Evolutionary conservation across 257 asterid genomes (phyloP).

Genomic region (Gentiana straminea): DNA sequence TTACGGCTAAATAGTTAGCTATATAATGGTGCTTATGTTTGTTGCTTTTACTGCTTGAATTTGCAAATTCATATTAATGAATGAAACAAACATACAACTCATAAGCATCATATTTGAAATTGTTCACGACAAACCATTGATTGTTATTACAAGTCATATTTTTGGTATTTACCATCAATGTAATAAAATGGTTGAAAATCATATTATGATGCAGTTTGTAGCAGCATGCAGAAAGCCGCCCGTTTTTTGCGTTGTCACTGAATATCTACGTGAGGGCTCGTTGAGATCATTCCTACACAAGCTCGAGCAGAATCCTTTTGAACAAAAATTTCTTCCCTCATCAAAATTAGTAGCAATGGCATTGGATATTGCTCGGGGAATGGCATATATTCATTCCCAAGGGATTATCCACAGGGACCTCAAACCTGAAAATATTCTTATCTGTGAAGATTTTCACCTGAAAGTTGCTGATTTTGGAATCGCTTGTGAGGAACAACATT

Average conservation of each 20-base stretch:
- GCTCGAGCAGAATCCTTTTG: conserved; percentile 23
- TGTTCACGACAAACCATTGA: no score
- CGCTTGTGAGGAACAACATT: conserved; percentile 31
- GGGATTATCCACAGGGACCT: conserved; percentile 33
- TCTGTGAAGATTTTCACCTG: conserved; percentile 19
- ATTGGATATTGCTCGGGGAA: conserved; percentile 29
- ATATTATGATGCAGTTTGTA: conserved; percentile 24
- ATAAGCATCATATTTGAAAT: not conserved
- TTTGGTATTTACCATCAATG: not conserved
- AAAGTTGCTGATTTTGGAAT: conserved; percentile 39
- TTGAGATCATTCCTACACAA: conserved; percentile 33
- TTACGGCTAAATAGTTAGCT: not conserved
- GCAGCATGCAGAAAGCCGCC: conserved; percentile 31
- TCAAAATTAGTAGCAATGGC: conserved; percentile 21
- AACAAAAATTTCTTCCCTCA: conserved; percentile 19
- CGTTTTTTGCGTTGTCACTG: conserved; percentile 27
- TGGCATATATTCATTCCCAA: conserved; percentile 35
- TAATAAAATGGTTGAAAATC: conserved; percentile 2
- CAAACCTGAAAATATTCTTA: conserved; percentile 33
- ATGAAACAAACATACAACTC: no score
- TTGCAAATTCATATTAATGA: no score
- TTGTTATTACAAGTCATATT: not conserved
- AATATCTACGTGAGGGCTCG: conserved; percentile 34
- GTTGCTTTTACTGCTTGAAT: not conserved
- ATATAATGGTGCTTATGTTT: not conserved